A percentile compares a stretch with the other conserved stretches of the same genome.
Evolutionary conservation across 306 rosid species (phyloP).

Genomic region (Glycyrrhiza uralensis): DNA sequence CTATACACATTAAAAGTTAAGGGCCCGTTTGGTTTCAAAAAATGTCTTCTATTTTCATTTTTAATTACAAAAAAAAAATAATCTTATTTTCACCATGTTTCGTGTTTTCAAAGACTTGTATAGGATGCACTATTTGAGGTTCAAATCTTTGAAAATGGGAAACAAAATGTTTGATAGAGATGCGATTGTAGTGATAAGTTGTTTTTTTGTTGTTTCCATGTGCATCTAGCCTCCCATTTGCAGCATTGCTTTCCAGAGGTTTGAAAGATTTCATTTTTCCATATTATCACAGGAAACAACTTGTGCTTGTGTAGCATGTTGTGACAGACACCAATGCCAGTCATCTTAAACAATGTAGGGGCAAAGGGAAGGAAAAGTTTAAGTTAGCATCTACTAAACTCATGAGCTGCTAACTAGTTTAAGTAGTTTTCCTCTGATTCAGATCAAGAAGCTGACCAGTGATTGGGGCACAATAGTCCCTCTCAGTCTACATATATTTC

Average conservation of each 20-base stretch:
- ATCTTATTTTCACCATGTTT: too few species aligned
- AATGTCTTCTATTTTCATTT: too few species aligned
- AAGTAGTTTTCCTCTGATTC: conserved; percentile 1
- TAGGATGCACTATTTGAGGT: too few species aligned
- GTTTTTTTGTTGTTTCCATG: background rate
- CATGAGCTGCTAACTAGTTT: background rate
- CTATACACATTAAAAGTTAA: too few species aligned
- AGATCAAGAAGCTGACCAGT: background rate
- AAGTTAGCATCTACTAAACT: background rate
- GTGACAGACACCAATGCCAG: background rate
- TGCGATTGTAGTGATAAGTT: background rate
- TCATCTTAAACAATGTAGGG: background rate
- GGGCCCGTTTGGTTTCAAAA: too few species aligned
- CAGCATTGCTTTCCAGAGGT: background rate
- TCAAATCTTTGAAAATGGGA: too few species aligned
- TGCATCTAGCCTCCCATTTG: background rate
- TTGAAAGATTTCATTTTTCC: background rate
- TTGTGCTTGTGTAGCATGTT: conserved; percentile 1
- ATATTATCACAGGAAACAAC: conserved; percentile 21
- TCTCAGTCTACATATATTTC: background rate
- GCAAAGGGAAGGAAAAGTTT: background rate
- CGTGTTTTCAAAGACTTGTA: too few species aligned
- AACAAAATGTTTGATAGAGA: too few species aligned
- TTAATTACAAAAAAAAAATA: too few species aligned
- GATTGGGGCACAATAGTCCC: conserved; percentile 15